Evolutionary conservation across 2,329 filamentous ascomycete species (phyloP), one percentile per base, ranked within the genome.

Genomic region (Aspergillus sp.): DNA sequence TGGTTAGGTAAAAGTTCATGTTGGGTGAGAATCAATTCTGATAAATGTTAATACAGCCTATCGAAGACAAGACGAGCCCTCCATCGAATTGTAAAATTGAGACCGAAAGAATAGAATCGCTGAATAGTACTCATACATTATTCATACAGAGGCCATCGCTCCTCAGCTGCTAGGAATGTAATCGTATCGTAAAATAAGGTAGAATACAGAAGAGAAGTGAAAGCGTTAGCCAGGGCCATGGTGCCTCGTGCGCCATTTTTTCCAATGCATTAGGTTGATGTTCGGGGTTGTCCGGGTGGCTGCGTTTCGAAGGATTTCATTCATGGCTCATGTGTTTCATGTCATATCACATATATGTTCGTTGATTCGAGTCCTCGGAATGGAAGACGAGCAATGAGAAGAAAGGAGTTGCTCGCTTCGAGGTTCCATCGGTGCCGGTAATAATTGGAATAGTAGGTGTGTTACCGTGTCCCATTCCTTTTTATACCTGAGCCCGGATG

Each of bases 401-500:
- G 26, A 36, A 32, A 36, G 32, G 3, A 42, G 14, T 42, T n/a
- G 36, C 14, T 42, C 36, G 36, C 36, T 42, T n/a, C 36, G 16
- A n/a, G 36, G 2, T n/a, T n/a, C 26, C 16, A 42, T 42, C 32
- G 32, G 32, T 12, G 11, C 32, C 12, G 14, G 32, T 12, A 1
- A 9, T 12, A 14, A n/a, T 4, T n/a, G 36, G 12, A 7, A 42
- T 5, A 42, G 14, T 11, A 2, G 20, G 11, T 24, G 18, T 47
- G 11, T 12, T 4, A 9, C 11, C 9, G 45, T 16, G 9, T 24
- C 9, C 6, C 9, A 9, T 6, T 24, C 14, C 14, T 36, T 16
- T 16, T 16, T 54, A 62, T 36, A 58, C 31, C 20, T 57, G 45
- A 4, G 32, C 53, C 6, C 51, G 16, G n/a, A 57, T 58, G 16